Conservation (phyloP, 2,329 filamentous ascomycete genomes). For the Ascocoryne sarcoides region DNA sequence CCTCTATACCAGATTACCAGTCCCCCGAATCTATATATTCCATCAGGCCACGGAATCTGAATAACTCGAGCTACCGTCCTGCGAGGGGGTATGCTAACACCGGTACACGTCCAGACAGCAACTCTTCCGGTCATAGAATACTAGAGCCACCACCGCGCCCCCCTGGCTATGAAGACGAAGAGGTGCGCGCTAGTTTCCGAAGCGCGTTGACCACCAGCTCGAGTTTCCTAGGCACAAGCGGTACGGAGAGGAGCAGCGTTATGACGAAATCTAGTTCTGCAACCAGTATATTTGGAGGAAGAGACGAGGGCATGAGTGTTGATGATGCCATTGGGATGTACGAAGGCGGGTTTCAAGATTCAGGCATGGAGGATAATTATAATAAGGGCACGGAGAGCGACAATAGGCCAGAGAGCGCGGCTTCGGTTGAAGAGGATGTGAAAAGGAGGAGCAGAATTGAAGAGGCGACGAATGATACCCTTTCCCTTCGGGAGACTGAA, state of each 20-base stretch:
- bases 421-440: constrained; percentile 13
- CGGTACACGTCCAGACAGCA: constrained; percentile 20
- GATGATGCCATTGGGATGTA: constrained; percentile 66
- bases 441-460: constrained; percentile 6
- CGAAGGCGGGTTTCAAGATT: constrained; percentile 51
- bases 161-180: constrained; percentile 25
- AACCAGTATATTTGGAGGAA: constrained; percentile 45
- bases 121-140: constrained; percentile 18
- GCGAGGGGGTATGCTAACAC: constrained; percentile 12
- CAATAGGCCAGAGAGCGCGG: constrained; percentile 14
- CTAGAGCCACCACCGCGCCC: constrained; percentile 22
- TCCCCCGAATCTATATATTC: constrained; percentile 23
- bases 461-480: constrained; percentile 1
- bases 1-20: constrained; percentile 28
- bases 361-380: constrained; percentile 34
- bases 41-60: constrained; percentile 24
- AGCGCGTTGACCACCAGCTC: constrained; percentile 53
- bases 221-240: constrained; percentile 49
- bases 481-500: background rate
- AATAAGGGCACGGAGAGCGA: too few relatives aligned
- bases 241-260: constrained; percentile 75
- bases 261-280: constrained; percentile 71
- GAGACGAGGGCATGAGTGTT: constrained; percentile 50
- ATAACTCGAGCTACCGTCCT: constrained; percentile 18
- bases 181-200: constrained; percentile 48